These are phyloP conservation scores for Candida sp. DNA, from an alignment of 1,139 yeast species.

Conservation along the genomic window DNA sequence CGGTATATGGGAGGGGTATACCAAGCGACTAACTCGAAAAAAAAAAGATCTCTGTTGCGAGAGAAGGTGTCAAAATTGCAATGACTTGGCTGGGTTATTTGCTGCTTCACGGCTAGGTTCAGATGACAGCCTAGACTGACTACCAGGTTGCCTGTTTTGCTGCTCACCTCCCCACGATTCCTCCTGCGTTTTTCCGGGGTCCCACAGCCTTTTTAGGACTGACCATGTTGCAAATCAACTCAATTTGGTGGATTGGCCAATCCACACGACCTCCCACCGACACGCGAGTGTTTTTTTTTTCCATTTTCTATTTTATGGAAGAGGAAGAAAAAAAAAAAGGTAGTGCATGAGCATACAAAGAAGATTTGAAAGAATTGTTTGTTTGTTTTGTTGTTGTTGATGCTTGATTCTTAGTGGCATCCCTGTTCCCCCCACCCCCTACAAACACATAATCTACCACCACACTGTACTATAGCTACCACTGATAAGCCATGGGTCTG, in stretches of 20 bases:
- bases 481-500: slow-evolving; percentile 16
- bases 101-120: too few relatives aligned
- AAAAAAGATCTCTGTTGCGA: too few relatives aligned
- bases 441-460: not conserved
- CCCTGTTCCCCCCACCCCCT: not conserved
- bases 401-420: not conserved
- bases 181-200: too few relatives aligned
- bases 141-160: too few relatives aligned
- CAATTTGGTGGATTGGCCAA: not conserved
- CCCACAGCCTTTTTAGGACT: too few relatives aligned
- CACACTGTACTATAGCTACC: not conserved
- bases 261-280: not conserved
- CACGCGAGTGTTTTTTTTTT: not conserved
- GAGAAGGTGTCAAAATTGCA: too few relatives aligned
- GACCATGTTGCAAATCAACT: slow-evolving; percentile 1
- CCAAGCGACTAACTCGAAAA: too few relatives aligned
- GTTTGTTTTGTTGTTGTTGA: not conserved
- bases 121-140: too few relatives aligned
- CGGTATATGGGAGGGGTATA: too few relatives aligned
- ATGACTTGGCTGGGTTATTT: too few relatives aligned
- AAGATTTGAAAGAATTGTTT: not conserved
- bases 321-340: not conserved
- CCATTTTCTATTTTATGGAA: too few relatives aligned
- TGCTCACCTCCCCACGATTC: too few relatives aligned
- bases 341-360: not conserved